Evolutionary conservation across 2,329 filamentous ascomycete species (phyloP).

Genomic region (Diaporthe ampelina): DNA sequence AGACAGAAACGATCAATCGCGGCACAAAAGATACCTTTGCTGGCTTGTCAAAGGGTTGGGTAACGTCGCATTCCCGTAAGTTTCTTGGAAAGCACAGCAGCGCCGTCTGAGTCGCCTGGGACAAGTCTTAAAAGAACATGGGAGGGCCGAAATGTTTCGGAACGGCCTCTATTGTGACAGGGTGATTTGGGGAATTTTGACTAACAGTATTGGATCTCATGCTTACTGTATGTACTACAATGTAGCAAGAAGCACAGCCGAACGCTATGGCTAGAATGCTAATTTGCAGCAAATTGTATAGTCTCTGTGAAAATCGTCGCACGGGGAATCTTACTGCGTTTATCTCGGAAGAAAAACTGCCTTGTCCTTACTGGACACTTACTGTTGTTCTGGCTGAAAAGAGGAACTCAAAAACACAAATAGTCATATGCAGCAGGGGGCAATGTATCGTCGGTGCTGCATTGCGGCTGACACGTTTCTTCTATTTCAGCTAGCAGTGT

Average conservation of each 20-base stretch:
- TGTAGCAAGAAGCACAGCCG: background rate
- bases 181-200: background rate
- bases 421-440: background rate
- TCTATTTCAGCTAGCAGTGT: background rate
- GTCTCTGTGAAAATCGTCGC: no score
- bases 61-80: background rate
- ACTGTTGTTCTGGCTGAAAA: no score
- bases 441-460: no score
- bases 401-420: no score
- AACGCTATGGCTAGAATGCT: no score
- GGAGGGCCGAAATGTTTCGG: background rate
- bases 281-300: no score
- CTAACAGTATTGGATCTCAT: no score
- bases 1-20: background rate
- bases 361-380: no score
- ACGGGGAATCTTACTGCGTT: no score
- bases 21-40: background rate
- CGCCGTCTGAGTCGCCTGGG: background rate
- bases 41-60: background rate
- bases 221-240: background rate
- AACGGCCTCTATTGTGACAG: background rate
- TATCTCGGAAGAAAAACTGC: no score
- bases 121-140: background rate
- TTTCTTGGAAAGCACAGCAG: background rate
- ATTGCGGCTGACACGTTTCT: background rate